Percentiles rank a stretch among this genome's conserved stretches.
phyloP scores from a whole-genome alignment of 352 stramenopile species.

The Globisporangium radiosum region DNA sequence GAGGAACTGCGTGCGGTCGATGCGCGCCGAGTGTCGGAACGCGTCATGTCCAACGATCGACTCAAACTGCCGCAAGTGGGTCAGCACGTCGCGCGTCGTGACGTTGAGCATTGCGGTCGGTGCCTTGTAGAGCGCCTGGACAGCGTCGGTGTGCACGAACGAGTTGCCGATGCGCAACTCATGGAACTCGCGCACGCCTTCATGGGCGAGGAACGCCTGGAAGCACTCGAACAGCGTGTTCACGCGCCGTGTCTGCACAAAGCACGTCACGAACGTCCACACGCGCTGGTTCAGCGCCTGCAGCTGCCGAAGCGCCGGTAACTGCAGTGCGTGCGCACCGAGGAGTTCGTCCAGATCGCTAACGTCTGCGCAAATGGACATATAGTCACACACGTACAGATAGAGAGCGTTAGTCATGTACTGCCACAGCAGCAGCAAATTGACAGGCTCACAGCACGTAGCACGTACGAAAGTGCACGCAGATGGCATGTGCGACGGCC shows the following conservation, averaged over 20 bases:
- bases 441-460: not conserved
- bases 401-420: not conserved
- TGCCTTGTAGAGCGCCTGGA: constrained; percentile 58
- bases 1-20: constrained; percentile 66
- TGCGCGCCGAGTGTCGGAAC: constrained; percentile 45
- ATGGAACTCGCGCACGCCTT: constrained; percentile 53
- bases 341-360: constrained; percentile 50
- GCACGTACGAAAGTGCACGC: constrained; percentile 53
- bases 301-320: constrained; percentile 46
- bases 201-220: constrained; percentile 51
- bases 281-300: constrained; percentile 65
- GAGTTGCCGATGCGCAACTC: constrained; percentile 76
- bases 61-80: constrained; percentile 60
- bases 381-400: not conserved
- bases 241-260: constrained; percentile 59
- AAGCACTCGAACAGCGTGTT: constrained; percentile 76
- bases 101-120: constrained; percentile 40
- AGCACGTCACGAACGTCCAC: constrained; percentile 79
- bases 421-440: not conserved
- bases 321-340: constrained; percentile 29
- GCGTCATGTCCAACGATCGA: constrained; percentile 53
- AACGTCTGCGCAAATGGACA: constrained; percentile 20
- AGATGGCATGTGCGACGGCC: constrained; percentile 44
- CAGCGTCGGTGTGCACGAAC: constrained; percentile 72
- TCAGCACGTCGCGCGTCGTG: constrained; percentile 65